Evolutionary conservation across 2,329 filamentous ascomycete genomes (phyloP), one percentile per base, ranked within the genome.

Genomic region (Apiospora arundinis): DNA sequence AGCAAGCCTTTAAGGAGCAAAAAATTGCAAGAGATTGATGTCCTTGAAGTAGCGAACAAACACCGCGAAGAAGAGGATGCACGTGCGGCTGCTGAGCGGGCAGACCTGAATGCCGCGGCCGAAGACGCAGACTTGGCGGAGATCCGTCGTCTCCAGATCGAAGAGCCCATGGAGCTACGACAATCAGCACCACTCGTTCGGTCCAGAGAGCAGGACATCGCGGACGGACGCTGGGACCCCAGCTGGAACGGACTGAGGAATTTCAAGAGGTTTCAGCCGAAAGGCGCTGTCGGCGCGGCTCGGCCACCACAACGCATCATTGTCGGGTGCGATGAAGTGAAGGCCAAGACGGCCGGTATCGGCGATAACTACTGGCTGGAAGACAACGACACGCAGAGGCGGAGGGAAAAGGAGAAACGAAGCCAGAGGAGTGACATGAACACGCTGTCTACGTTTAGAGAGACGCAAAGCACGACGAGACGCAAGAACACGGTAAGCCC

Each of bases 221-320:
- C 82, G 1, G 84, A 85, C 60, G 86, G 87, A 6, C 87, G 93
- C 52, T 98, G 95, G 95, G 90, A 98, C 75, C 91, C 94, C 0
- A 87, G 87, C 49, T 99, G 96, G 96, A 97, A 98, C 79, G 96
- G 95, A 0, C 88, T 95, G 60, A 95, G 94, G 81, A 98, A 99
- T 78, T 99, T 97, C 84, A 99, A 99, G 81, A 93, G 90, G 76
- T 99, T 99, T 78, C 86, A 87, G 28, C 86, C 85, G 70, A 86
- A 89, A 69, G 91, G 89, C 32, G 88, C 88, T 25, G 74, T 75
- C 7, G 73, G 77, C 1, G 83, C 86, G 74, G 40, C 78, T 7
- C 80, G 86, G 21, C 80, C 82, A 2, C 80, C 82, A 1, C 80
- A 83, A 40, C 83, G 83, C 70, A 83, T 93, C 45, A 92, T 97